phyloP scores from a whole-genome alignment of 2,329 filamentous ascomycete species.

The Colletotrichum australisinense region DNA sequence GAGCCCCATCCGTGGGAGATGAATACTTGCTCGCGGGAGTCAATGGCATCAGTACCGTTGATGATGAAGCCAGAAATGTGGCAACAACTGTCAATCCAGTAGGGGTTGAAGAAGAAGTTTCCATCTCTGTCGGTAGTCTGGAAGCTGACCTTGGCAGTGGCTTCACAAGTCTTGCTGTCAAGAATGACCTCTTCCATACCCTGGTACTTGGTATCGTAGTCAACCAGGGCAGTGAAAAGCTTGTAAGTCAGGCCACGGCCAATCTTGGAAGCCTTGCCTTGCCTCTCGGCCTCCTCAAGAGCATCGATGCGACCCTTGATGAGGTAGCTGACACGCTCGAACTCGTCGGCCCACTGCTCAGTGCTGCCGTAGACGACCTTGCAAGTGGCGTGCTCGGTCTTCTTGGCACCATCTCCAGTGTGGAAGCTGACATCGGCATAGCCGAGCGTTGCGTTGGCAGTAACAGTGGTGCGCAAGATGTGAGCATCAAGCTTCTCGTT shows the following conservation, averaged over 20 bases:
- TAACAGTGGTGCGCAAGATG: slow-evolving; percentile 70
- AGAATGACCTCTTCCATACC: slow-evolving; percentile 71
- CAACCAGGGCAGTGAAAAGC: slow-evolving; percentile 67
- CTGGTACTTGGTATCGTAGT: slow-evolving; percentile 64
- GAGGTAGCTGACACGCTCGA: slow-evolving; percentile 75
- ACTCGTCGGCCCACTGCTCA: slow-evolving; percentile 72
- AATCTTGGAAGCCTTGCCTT: slow-evolving; percentile 77
- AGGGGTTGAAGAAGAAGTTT: slow-evolving; percentile 66
- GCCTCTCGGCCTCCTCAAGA: slow-evolving; percentile 69
- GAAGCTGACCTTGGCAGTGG: slow-evolving; percentile 56
- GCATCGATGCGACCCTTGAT: slow-evolving; percentile 72
- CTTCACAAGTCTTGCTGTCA: slow-evolving; percentile 56
- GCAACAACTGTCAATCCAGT: slow-evolving; percentile 69
- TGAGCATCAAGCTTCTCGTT: slow-evolving; percentile 59
- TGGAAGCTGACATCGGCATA: slow-evolving; percentile 68
- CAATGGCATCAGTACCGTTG: slow-evolving; percentile 67
- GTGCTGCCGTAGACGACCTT: slow-evolving; percentile 69
- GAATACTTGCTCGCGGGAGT: slow-evolving; percentile 65
- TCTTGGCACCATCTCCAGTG: slow-evolving; percentile 68
- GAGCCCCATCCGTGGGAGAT: slow-evolving; percentile 71
- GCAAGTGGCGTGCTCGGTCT: slow-evolving; percentile 71
- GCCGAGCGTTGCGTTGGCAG: slow-evolving; percentile 66
- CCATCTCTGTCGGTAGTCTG: slow-evolving; percentile 60
- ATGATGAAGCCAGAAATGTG: slow-evolving; percentile 72
- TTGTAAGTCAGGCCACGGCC: slow-evolving; percentile 84